Conservation (phyloP, 2,329 filamentous ascomycete genomes). For the Fusarium sp. region DNA sequence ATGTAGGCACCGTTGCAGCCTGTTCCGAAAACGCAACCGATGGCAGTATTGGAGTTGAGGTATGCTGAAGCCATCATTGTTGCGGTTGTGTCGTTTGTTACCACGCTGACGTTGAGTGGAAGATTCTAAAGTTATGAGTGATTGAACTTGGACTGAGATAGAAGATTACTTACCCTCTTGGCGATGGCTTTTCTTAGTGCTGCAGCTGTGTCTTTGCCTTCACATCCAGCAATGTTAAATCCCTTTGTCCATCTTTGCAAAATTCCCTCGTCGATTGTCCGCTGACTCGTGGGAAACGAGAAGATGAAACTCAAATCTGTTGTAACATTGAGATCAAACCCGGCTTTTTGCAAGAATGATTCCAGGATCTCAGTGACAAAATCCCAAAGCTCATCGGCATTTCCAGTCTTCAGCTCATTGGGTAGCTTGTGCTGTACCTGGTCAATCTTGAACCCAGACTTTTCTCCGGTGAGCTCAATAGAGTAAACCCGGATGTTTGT, state of each 20-base stretch:
- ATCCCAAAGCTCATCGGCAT: conserved; percentile 8
- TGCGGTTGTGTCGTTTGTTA: conserved; percentile 98
- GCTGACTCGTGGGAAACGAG: conserved; percentile 92
- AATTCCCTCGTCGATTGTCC: conserved; percentile 91
- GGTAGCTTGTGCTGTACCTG: conserved; percentile 8
- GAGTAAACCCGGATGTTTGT: conserved; percentile 12
- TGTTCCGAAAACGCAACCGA: conserved; percentile 98
- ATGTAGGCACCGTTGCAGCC: conserved; percentile 99
- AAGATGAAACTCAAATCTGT: conserved; percentile 80
- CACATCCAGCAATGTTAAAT: conserved; percentile 91
- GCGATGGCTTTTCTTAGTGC: conserved; percentile 83
- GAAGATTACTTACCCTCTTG: conserved; percentile 59
- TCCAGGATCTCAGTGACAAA: neutral
- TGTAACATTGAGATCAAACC: neutral
- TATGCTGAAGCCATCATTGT: conserved; percentile 97
- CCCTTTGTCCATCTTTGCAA: conserved; percentile 98
- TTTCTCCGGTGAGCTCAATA: neutral
- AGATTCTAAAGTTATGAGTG: conserved; percentile 69
- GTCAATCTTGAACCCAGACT: neutral
- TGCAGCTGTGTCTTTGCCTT: conserved; percentile 89
- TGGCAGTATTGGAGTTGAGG: conserved; percentile 89
- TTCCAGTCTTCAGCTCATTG: neutral
- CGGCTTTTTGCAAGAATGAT: neutral
- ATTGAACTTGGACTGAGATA: no score
- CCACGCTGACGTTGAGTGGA: conserved; percentile 88